phyloP scores from a whole-genome alignment of 2,329 filamentous ascomycete species.

The Diplodia corticola region DNA sequence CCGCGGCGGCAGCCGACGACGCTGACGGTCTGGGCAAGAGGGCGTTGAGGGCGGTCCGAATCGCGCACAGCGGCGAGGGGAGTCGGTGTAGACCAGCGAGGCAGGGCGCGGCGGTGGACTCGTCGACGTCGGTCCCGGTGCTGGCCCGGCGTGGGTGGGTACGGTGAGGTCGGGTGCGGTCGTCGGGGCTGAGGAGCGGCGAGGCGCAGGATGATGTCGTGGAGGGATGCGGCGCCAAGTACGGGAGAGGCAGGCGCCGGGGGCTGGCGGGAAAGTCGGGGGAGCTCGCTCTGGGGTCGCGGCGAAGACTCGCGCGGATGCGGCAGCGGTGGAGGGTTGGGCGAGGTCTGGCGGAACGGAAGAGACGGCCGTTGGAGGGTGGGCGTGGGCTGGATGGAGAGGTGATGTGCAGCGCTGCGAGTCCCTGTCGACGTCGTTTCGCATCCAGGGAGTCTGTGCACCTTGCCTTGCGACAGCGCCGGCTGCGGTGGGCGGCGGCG shows the following conservation, averaged over 20 bases:
- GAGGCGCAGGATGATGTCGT: constrained; percentile 23
- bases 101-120: not conserved
- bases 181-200: constrained; percentile 15
- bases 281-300: constrained; percentile 3
- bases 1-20: constrained; percentile 22
- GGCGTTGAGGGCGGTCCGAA: not conserved
- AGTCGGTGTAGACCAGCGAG: not conserved
- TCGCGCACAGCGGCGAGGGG: constrained; percentile 6
- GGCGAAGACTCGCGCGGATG: constrained; percentile 9
- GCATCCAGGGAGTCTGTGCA: constrained; percentile 24
- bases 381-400: constrained; percentile 11
- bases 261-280: constrained; percentile 6
- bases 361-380: constrained; percentile 12
- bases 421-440: constrained; percentile 23
- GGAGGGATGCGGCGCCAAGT: constrained; percentile 22
- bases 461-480: constrained; percentile 25
- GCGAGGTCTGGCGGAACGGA: not conserved
- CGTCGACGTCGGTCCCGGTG: not conserved
- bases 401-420: constrained; percentile 23
- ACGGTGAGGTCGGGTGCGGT: constrained; percentile 14
- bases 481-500: constrained; percentile 19
- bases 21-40: constrained; percentile 12
- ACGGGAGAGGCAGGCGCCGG: constrained; percentile 19
- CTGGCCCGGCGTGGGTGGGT: constrained; percentile 13
- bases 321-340: not conserved